Percentiles rank a stretch among this genome's conserved stretches.
These are phyloP conservation scores for Pseudomonodictys pantanalensis DNA, from an alignment of 495 filamentous ascomycete species.

Conservation along the genomic window DNA sequence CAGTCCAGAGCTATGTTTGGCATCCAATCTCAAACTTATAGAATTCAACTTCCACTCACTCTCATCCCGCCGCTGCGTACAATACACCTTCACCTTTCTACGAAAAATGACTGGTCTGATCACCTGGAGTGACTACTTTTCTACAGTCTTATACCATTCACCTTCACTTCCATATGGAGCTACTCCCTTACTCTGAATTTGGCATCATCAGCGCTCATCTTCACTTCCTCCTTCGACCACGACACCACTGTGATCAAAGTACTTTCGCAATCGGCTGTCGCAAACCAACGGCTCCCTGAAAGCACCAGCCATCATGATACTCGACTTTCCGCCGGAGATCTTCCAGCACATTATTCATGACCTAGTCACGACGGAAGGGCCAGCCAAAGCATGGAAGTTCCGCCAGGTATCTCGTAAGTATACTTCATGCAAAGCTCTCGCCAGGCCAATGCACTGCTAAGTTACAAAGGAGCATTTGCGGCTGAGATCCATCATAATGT, in stretches of 20 bases:
- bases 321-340: constrained; percentile 8
- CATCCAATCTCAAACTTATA: too few species aligned
- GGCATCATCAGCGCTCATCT: not conserved
- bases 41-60: too few species aligned
- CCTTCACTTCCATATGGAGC: not conserved
- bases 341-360: not conserved
- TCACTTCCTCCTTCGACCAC: too few species aligned
- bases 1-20: too few species aligned
- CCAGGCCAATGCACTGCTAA: not conserved
- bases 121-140: too few species aligned
- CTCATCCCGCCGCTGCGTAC: too few species aligned
- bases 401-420: not conserved
- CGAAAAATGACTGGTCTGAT: too few species aligned
- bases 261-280: not conserved
- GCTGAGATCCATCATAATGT: not conserved
- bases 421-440: not conserved
- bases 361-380: not conserved
- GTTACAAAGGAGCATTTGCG: not conserved
- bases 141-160: too few species aligned
- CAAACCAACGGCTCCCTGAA: not conserved
- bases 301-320: not conserved
- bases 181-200: not conserved
- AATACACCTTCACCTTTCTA: too few species aligned
- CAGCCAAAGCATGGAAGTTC: not conserved
- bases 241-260: too few species aligned